Evolutionary conservation across 345 rosid species (phyloP).

Genomic region (Syzygium jambos): DNA sequence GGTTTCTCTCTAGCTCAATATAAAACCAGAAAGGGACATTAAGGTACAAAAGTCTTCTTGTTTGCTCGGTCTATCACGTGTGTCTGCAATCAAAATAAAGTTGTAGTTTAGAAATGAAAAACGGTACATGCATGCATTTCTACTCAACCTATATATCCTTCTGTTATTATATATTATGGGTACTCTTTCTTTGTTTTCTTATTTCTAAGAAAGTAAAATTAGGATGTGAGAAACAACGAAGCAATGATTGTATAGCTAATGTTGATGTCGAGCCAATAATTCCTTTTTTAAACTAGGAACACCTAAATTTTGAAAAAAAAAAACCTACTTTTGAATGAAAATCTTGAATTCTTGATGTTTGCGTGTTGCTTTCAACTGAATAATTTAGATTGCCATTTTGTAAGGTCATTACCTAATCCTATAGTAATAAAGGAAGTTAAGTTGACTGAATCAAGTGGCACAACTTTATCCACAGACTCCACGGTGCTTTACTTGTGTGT

Average conservation of each 20-base stretch:
- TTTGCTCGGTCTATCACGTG: not conserved
- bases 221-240: not conserved
- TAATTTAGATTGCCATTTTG: not conserved
- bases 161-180: too few relatives aligned
- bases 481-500: not conserved
- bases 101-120: not conserved
- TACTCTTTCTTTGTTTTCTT: not conserved
- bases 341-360: not conserved
- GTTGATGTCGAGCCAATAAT: not conserved
- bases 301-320: too few relatives aligned
- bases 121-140: not conserved
- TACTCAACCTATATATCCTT: not conserved
- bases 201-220: not conserved
- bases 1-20: not conserved
- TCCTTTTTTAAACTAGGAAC: not conserved
- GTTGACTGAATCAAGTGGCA: not conserved
- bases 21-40: not conserved
- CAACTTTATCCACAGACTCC: not conserved
- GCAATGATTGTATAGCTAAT: not conserved
- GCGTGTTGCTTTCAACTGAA: not conserved
- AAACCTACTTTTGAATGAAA: not conserved
- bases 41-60: not conserved
- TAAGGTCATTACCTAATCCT: not conserved
- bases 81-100: not conserved
- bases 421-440: not conserved